Base-by-base conservation (phyloP, 768 basidiomycete species). In the Agaricus subrufescens region DNA sequence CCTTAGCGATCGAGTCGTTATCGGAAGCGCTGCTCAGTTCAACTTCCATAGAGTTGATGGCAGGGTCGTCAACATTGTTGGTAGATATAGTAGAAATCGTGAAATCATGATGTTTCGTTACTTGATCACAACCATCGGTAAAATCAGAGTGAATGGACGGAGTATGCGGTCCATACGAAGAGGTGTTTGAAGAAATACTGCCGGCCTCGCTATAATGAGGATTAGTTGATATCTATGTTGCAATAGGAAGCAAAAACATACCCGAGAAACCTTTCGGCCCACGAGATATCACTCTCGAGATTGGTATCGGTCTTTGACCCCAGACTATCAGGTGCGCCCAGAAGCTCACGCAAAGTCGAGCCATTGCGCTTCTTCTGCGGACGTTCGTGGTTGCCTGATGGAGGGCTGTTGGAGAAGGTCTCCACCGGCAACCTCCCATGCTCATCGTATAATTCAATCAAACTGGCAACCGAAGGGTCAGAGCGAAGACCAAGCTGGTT, bases 211-310 rank as follows among this genome's bases (percentile, higher is more conserved):
- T 83, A 57, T 4, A 50, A 51, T 44, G 4, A 3, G 23, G 10
- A 8, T 52, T 3, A 10, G 27, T 34, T 34, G 38, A 34, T 30
- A 44, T 29, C 14, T 7, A 15, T 6, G 5, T 4, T 38, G 38
- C 51, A 26, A 19, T 8, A 23, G 43, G 7, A 29, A 56, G 10
- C 26, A 37, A 12, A 23, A 5, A 0, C 83, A 56, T 61, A 90
- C 89, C 77, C 80, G 52, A 91, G 73, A 67, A 81, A 85, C 43
- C 80, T 78, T 71, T 92, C 89, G 11, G 89, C 89, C 89, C 89
- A 92, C 2, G 89, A 91, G 52, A 92, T 89, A 61, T 91, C 89
- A 6, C 88, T 84, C 66, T 89, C 87, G 6, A 65, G 59, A 0
- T 64, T 69, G 59, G 74, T 75, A n/a, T 68, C 64, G 54, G 74